These are phyloP conservation scores for Nannizziopsis arthrosporioides DNA, from an alignment of 2,329 filamentous ascomycete genomes.

Conservation along the genomic window DNA sequence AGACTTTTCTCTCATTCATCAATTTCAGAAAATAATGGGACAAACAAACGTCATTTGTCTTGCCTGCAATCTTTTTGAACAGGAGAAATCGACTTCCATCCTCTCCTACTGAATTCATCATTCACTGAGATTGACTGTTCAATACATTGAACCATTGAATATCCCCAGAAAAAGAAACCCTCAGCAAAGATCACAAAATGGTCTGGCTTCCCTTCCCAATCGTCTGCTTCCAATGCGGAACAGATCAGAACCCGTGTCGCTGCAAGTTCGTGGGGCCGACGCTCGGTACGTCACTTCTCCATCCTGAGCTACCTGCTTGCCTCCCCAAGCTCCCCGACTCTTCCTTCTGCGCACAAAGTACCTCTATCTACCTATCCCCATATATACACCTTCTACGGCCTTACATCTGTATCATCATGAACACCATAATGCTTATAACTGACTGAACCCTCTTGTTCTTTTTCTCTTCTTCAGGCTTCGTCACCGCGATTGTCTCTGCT, in stretches of 20 bases:
- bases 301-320: neutral
- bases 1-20: too few species aligned
- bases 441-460: neutral
- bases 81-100: neutral
- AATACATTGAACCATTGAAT: neutral
- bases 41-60: neutral
- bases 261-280: slow-evolving; percentile 48
- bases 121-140: neutral
- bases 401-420: too few species aligned
- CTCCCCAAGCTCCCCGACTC: neutral
- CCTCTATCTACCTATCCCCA: neutral
- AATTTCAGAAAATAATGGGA: too few species aligned
- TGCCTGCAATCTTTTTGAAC: neutral
- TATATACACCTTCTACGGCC: too few species aligned
- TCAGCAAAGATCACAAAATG: neutral
- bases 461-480: slow-evolving; percentile 27
- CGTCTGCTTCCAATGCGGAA: slow-evolving; percentile 46
- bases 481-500: slow-evolving; percentile 38
- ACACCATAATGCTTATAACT: too few species aligned
- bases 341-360: neutral
- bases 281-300: slow-evolving; percentile 29
- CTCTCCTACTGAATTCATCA: neutral
- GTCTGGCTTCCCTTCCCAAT: slow-evolving; percentile 39
- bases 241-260: slow-evolving; percentile 46
- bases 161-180: neutral